Evolutionary conservation across 768 basidiomycete genomes (phyloP), one percentile per base, ranked within the genome.

Genomic region (Tylopilus vinaceipallidus): DNA sequence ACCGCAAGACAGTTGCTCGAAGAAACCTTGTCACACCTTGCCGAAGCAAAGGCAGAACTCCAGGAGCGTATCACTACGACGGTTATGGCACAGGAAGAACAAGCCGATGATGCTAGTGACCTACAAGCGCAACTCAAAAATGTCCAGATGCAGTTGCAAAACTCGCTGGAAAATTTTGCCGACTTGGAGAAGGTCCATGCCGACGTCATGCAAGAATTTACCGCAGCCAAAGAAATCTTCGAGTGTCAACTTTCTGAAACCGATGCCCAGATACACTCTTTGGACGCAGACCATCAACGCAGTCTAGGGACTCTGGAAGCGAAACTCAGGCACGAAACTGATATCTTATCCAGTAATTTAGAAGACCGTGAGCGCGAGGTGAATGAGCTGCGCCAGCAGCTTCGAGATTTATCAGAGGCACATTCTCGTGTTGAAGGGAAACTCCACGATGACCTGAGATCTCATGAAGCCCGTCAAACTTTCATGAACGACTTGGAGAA

Each of bases 341-440:
- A 67, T 17, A 59, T 73, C 35, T 68, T 80, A 20, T 68, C 75
- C 22, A 59, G 63, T 24, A 66, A 68, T 22, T 64, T 68, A 27
- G 67, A 72, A 40, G 74, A 73, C 46, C 71, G 69, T 19, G 64
- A 69, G 39, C 66, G 65, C 23, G 62, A 70, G n/a, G 19, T 58
- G 13, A 54, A 68, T 30, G 52, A 60, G 7, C 63, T 81, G 32
- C 64, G 66, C 41, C 52, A 54, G 36, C 67, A 73, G 30, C 63
- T 83, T 6, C 70, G 72, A 55, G 62, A 71, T 7, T 68, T 77
- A 49, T 59, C 62, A 6, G 67, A 71, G 29, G 62, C 57, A 23
- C 73, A 71, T 20, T 55, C 51, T 41, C 53, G 56, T 29, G 70
- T 72, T 23, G 65, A 68, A 52, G 66, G 70, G 43, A 45, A 55